These are phyloP conservation scores for Taiozyma onychis DNA, from an alignment of 1,139 yeast species.

Conservation along the genomic window DNA sequence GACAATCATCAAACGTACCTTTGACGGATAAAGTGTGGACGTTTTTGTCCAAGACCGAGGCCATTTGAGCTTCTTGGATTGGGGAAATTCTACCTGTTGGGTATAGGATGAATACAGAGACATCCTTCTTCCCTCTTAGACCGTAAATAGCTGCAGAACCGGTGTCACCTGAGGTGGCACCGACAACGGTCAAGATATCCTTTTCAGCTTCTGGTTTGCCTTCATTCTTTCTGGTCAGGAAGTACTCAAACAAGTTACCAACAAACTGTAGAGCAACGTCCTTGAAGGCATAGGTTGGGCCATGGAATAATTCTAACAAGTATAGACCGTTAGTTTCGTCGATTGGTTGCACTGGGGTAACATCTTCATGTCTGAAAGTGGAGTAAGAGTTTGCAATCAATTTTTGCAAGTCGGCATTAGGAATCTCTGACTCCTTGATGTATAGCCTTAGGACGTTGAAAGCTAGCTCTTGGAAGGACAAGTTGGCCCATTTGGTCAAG, in stretches of 20 bases:
- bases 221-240: conserved; percentile 70
- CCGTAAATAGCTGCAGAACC: conserved; percentile 99
- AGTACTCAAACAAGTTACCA: conserved; percentile 92
- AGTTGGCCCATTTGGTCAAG: conserved; percentile 61
- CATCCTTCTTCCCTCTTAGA: conserved; percentile 92
- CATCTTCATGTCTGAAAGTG: conserved; percentile 79
- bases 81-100: conserved; percentile 98
- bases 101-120: conserved; percentile 88
- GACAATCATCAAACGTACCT: conserved; percentile 98
- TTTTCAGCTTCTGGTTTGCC: conserved; percentile 55
- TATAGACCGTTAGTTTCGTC: conserved; percentile 50
- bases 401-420: conserved; percentile 55
- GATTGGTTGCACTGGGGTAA: conserved; percentile 72
- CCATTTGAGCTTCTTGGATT: conserved; percentile 97
- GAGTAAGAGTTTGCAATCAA: conserved; percentile 73
- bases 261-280: conserved; percentile 98
- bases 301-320: conserved; percentile 90
- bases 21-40: conserved; percentile 93
- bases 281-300: conserved; percentile 98
- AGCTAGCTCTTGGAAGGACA: conserved; percentile 81
- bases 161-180: conserved; percentile 98
- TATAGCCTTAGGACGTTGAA: conserved; percentile 79
- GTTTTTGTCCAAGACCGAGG: conserved; percentile 90
- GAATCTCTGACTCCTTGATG: conserved; percentile 64
- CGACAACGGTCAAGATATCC: conserved; percentile 89